Evolutionary conservation across 1,284 basidiomycete genomes (phyloP), one percentile per base, ranked within the genome.

Genomic region (Omphalotus olearius): DNA sequence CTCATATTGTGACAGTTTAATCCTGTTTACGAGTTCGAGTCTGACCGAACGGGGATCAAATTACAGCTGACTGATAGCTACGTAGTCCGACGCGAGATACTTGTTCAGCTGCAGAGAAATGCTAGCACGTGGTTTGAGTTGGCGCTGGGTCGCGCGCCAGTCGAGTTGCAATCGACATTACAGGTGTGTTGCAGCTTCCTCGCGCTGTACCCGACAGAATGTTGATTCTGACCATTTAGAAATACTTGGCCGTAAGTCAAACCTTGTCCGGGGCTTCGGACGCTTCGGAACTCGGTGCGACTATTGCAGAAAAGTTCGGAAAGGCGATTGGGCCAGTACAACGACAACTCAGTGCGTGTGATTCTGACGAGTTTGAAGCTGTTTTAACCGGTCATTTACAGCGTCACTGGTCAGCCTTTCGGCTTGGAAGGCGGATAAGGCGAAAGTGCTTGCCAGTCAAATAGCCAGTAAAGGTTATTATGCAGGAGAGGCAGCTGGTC

Each of bases 11-110:
- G 51, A 2, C 57, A 95, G 91, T 97, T 92, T 66, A 93, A 95
- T 54, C 93, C 96, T 1, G 71, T 79, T 23, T 93, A 91, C 65
- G 81, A 86, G 58, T 98, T 91, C 69, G 72, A 75, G 53, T 98
- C 96, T 0, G 83, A 88, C 45, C 78, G 88, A 60, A 81, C 82
- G 47, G 79, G 78, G 40, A 79, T 98, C 58, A 83, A 78, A 13
- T 72, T 99, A 35, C 82, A 92, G 56, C 72, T 99, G 18, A 87
- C 90, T 2, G 97, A 98, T 65, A 88, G 88, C 66, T 98, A 96
- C 64, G 74, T 78, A 55, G 82, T 88, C 35, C 83, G 97, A 47
- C 91, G 93, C 59, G 85, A 94, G 45, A 91, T 98, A 59, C 76
- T 95, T 2, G 74, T 76, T 17, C 81, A 87, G 55, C 68, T 98